Evolutionary conservation across 805 yeast genomes (phyloP).

Genomic region (Pichia kluyveri): DNA sequence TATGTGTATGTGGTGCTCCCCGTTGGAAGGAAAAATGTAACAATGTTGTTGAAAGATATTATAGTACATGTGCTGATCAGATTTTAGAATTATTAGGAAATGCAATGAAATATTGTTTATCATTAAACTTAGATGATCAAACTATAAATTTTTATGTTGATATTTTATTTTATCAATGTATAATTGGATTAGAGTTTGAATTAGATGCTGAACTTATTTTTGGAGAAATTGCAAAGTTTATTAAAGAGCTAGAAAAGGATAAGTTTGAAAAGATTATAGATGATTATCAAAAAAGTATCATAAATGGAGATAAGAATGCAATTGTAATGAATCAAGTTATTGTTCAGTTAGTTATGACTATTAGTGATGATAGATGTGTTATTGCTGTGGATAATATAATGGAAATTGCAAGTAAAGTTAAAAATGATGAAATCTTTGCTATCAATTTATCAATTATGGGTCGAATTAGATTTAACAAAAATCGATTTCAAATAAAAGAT

Average conservation of each 20-base stretch:
- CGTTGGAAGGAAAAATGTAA: conserved; percentile 43
- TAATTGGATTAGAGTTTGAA: conserved; percentile 6
- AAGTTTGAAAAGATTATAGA: conserved; percentile 2
- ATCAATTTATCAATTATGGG: too few relatives aligned
- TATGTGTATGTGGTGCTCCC: conserved; percentile 44
- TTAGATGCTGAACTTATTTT: conserved; percentile 5
- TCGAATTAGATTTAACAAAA: too few relatives aligned
- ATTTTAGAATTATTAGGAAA: conserved; percentile 15
- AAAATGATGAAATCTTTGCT: too few relatives aligned
- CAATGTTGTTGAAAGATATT: conserved; percentile 33
- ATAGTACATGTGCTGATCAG: conserved; percentile 24
- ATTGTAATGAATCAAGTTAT: too few relatives aligned
- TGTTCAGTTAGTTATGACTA: too few relatives aligned
- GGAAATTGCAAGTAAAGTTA: too few relatives aligned
- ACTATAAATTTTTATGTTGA: conserved; percentile 10
- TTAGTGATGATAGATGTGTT: too few relatives aligned
- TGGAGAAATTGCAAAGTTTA: conserved; percentile 2
- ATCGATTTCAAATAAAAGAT: too few relatives aligned
- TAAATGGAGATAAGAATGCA: background rate
- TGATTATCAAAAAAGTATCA: conserved; percentile 1
- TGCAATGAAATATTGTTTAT: conserved; percentile 11
- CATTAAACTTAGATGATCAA: conserved; percentile 11
- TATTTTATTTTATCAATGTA: conserved; percentile 12
- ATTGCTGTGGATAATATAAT: too few relatives aligned
- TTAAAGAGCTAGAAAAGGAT: conserved; percentile 3